Conservation (phyloP, 805 yeast species). For the Scheffersomyces lignosus region DNA sequence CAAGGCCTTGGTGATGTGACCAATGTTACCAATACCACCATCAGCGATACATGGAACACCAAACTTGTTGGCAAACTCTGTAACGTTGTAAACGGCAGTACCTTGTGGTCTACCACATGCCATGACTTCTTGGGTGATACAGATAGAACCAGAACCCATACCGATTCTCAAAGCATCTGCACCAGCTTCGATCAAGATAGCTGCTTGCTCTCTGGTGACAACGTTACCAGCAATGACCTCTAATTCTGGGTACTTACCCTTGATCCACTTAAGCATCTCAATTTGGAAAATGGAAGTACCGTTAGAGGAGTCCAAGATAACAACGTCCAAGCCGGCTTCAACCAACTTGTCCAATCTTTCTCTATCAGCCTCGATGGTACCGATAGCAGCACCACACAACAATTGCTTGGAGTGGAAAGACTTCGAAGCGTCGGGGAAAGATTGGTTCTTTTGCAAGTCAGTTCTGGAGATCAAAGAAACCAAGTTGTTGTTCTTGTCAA, state of each 20-base stretch:
- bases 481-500: slow-evolving; percentile 72
- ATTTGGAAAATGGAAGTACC: slow-evolving; percentile 96
- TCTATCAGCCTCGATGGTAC: slow-evolving; percentile 88
- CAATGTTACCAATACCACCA: slow-evolving; percentile 98
- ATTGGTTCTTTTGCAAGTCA: slow-evolving; percentile 93
- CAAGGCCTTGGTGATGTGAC: slow-evolving; percentile 95
- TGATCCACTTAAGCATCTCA: slow-evolving; percentile 91
- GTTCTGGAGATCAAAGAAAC: slow-evolving; percentile 91
- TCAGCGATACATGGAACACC: slow-evolving; percentile 99
- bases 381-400: slow-evolving; percentile 98
- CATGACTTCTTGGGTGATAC: slow-evolving; percentile 99
- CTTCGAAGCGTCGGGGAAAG: slow-evolving; percentile 93
- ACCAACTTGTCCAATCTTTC: slow-evolving; percentile 81
- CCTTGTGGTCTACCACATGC: slow-evolving; percentile 99
- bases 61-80: slow-evolving; percentile 89
- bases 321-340: slow-evolving; percentile 96
- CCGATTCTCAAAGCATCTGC: slow-evolving; percentile 98
- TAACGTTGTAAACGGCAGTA: slow-evolving; percentile 93
- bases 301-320: slow-evolving; percentile 92
- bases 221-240: slow-evolving; percentile 97
- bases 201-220: slow-evolving; percentile 99
- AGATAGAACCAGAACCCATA: slow-evolving; percentile 99
- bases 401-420: slow-evolving; percentile 91
- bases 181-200: slow-evolving; percentile 86
- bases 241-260: slow-evolving; percentile 71